Percentiles rank a stretch among this genome's conserved stretches.
Evolutionary conservation across 2,329 filamentous ascomycete species (phyloP).

Genomic region (Xylariaceae sp.): DNA sequence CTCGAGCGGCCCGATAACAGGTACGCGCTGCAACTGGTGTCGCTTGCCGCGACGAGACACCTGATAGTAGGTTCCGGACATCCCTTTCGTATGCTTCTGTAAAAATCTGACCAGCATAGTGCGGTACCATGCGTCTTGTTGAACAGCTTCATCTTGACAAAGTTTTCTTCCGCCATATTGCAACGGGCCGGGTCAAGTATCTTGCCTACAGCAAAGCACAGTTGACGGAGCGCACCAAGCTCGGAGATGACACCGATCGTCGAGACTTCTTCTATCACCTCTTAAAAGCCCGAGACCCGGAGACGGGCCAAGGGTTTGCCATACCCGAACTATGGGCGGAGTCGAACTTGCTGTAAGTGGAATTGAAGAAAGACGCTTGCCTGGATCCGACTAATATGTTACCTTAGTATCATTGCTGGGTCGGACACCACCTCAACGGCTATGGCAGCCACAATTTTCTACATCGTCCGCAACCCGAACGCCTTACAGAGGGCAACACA

Average conservation of each 20-base stretch:
- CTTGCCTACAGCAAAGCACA: conserved; percentile 68
- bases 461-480: conserved; percentile 50
- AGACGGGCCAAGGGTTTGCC: conserved; percentile 63
- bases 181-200: conserved; percentile 62
- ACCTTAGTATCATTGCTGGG: conserved; percentile 58
- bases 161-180: conserved; percentile 63
- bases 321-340: conserved; percentile 67
- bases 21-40: conserved; percentile 63
- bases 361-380: neutral
- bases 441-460: conserved; percentile 59
- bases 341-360: conserved; percentile 59
- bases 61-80: conserved; percentile 55
- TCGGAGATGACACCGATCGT: conserved; percentile 62
- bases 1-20: conserved; percentile 56
- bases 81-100: too few species aligned
- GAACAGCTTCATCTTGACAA: conserved; percentile 64
- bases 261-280: conserved; percentile 76
- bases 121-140: conserved; percentile 67
- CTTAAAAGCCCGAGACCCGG: conserved; percentile 65
- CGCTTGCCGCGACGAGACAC: conserved; percentile 63
- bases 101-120: conserved; percentile 31
- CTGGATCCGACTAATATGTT: neutral
- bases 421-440: conserved; percentile 70
- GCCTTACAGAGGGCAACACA: conserved; percentile 42
- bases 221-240: conserved; percentile 60